Evolutionary conservation across 139 green algal genomes (phyloP).

Genomic region (Coelastrella sp.): DNA sequence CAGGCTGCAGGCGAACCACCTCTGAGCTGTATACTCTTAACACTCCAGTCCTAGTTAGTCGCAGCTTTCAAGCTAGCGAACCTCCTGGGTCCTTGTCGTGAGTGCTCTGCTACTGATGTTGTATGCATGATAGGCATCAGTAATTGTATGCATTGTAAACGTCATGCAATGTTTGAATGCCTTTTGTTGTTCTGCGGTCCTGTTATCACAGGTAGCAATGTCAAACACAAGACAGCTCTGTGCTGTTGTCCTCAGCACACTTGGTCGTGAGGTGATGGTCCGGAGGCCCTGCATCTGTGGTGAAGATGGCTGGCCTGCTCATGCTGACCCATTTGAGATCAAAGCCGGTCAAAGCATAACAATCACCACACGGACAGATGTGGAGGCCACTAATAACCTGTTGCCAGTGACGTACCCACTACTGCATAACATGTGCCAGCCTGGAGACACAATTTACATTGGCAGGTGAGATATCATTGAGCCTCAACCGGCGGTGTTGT

Average conservation of each 20-base stretch:
- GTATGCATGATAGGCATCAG: too few species aligned
- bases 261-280: conserved; percentile 79
- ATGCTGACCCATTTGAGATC: conserved; percentile 12
- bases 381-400: conserved; percentile 52
- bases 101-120: too few species aligned
- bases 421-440: conserved; percentile 61
- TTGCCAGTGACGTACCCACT: conserved; percentile 81
- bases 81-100: too few species aligned
- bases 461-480: conserved; percentile 58
- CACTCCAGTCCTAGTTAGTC: too few species aligned
- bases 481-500: not conserved
- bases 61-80: too few species aligned
- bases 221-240: conserved; percentile 67
- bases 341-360: conserved; percentile 2
- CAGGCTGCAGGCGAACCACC: too few species aligned
- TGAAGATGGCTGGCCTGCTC: conserved; percentile 40
- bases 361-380: conserved; percentile 32
- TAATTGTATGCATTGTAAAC: too few species aligned
- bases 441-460: conserved; percentile 80
- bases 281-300: conserved; percentile 51
- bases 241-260: conserved; percentile 77
- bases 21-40: too few species aligned
- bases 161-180: too few species aligned
- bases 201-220: conserved; percentile 65
- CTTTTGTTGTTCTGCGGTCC: not conserved